phyloP scores from a whole-genome alignment of 164 flowering plant species.

The Stephania cephalantha region DNA sequence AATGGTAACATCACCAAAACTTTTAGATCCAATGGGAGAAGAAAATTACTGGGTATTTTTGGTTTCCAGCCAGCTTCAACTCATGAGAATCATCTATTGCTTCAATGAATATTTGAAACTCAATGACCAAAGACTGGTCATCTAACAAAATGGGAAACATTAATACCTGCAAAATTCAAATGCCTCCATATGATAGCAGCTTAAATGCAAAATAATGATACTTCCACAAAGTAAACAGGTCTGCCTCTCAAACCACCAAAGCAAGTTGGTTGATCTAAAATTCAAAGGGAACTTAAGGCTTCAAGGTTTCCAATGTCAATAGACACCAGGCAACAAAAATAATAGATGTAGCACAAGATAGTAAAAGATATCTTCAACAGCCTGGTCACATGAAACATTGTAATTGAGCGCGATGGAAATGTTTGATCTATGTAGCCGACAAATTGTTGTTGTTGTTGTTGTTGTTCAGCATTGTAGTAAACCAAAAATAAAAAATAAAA shows the following conservation, averaged over 20 bases:
- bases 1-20: neutral
- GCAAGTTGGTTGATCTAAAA: neutral
- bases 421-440: too few species aligned
- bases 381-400: too few species aligned
- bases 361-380: too few species aligned
- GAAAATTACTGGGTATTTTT: slow-evolving; percentile 74
- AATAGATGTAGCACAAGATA: too few species aligned
- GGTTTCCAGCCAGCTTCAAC: slow-evolving; percentile 66
- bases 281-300: too few species aligned
- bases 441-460: too few species aligned
- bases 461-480: too few species aligned
- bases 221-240: neutral
- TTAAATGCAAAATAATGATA: neutral
- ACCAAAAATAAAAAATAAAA: too few species aligned
- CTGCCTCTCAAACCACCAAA: neutral
- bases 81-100: slow-evolving; percentile 77
- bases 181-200: neutral
- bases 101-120: slow-evolving; percentile 78
- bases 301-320: too few species aligned
- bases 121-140: slow-evolving; percentile 58
- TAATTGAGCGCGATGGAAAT: too few species aligned
- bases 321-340: too few species aligned
- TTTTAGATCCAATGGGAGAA: neutral
- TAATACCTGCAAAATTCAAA: slow-evolving; percentile 50
- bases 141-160: slow-evolving; percentile 76